Conservation (phyloP, 805 yeast species). For the Candida succiphila region DNA sequence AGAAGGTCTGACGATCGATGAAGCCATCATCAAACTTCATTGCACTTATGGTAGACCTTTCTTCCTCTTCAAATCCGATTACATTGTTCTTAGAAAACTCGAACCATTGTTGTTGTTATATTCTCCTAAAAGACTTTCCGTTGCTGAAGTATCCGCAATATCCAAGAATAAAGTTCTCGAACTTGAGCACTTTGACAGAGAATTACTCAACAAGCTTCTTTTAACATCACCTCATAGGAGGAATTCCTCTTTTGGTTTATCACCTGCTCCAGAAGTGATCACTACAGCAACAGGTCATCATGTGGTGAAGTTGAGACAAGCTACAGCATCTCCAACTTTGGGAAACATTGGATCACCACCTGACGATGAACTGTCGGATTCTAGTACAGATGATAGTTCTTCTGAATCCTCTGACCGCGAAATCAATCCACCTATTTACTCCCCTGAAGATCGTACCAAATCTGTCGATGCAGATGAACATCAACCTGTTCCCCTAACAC, state of each 20-base stretch:
- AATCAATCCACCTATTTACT: no score
- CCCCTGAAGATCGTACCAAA: not conserved
- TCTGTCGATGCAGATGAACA: conserved; percentile 1
- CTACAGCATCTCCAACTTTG: not conserved
- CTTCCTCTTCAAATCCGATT: conserved; percentile 73
- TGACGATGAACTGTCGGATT: not conserved
- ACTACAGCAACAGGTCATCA: conserved; percentile 20
- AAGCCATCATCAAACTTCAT: conserved; percentile 61
- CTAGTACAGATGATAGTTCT: conserved; percentile 1
- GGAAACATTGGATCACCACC: not conserved
- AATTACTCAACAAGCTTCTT: conserved; percentile 11
- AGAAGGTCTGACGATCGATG: conserved; percentile 47
- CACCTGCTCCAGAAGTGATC: conserved; percentile 1
- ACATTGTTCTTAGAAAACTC: conserved; percentile 50
- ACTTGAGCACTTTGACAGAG: conserved; percentile 6
- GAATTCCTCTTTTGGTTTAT: not conserved
- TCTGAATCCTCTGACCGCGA: not conserved
- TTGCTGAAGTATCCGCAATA: not conserved
- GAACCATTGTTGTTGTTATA: conserved; percentile 49
- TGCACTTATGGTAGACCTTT: conserved; percentile 62
- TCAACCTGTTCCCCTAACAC: not conserved
- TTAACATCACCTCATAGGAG: conserved; percentile 9
- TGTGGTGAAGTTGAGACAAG: conserved; percentile 18
- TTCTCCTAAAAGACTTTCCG: conserved; percentile 36
- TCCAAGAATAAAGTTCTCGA: not conserved